A percentile compares a stretch with the other conserved stretches of the same genome.
These are phyloP conservation scores for Fusarium sp. DNA, from an alignment of 2,329 filamentous ascomycete genomes.

Conservation along the genomic window DNA sequence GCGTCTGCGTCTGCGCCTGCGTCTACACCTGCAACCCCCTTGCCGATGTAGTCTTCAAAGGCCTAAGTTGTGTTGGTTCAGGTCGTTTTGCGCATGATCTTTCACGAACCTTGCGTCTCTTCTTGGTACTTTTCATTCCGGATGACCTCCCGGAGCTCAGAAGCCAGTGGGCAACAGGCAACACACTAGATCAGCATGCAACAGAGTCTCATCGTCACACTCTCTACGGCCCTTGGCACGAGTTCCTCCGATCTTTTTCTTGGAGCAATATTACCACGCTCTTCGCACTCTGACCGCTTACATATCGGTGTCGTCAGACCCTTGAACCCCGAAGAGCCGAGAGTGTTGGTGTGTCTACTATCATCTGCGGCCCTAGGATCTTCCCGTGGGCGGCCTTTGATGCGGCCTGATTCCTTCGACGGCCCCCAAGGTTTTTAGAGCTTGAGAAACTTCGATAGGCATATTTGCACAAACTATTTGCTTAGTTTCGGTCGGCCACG, in stretches of 20 bases:
- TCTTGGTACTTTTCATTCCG: slow-evolving; percentile 22
- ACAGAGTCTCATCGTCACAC: slow-evolving; percentile 22
- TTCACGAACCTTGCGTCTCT: slow-evolving; percentile 24
- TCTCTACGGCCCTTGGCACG: slow-evolving; percentile 18
- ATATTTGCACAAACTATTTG: slow-evolving; percentile 4
- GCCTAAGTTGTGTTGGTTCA: slow-evolving; percentile 4
- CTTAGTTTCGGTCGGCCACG: slow-evolving; percentile 16
- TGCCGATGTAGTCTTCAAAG: background rate
- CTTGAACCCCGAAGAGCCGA: slow-evolving; percentile 9
- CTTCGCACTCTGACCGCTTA: slow-evolving; percentile 16
- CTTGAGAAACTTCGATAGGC: slow-evolving; percentile 5
- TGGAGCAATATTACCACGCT: background rate
- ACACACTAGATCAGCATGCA: slow-evolving; percentile 35
- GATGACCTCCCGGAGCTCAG: slow-evolving; percentile 29
- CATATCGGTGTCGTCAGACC: background rate
- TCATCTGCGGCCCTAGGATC: slow-evolving; percentile 32
- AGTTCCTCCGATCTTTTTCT: slow-evolving; percentile 25
- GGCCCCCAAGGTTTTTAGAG: slow-evolving; percentile 5
- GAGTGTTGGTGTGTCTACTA: slow-evolving; percentile 21
- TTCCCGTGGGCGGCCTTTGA: slow-evolving; percentile 37
- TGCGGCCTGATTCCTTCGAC: slow-evolving; percentile 31
- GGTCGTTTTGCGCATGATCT: slow-evolving; percentile 9
- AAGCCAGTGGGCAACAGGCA: slow-evolving; percentile 26
- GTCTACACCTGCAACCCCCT: slow-evolving; percentile 15
- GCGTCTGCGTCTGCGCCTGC: slow-evolving; percentile 14